Evolutionary conservation across 164 flowering plant genomes (phyloP), one percentile per base, ranked within the genome.

Genomic region (Cinnamomum chago): DNA sequence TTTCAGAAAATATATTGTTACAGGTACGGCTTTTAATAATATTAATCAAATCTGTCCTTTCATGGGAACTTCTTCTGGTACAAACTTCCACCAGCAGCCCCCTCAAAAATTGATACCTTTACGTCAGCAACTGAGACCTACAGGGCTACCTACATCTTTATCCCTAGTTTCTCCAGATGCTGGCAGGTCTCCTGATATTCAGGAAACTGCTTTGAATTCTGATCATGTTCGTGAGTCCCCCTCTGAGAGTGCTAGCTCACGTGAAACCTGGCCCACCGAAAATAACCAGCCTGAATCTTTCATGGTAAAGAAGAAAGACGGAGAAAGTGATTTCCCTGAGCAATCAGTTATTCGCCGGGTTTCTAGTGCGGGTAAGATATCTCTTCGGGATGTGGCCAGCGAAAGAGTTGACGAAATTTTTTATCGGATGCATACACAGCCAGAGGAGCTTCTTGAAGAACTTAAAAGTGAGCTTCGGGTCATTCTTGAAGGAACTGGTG

Each of bases 191-290:
- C 72, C 71, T 65, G 66, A 67, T 33, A 22, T 47, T 55, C 73
- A 69, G 15, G 73, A 75, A n/a, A 75, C 79, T 25, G 75, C 17
- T 23, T 72, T 75, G 11, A 91, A 87, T 75, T 83, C 92, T 75
- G 93, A 92, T 68, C 87, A 83, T 23, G 82, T 76, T 25, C 92
- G 85, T 28, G 99, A 84, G 71, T 93, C 98, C 10, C 99, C 99
- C 20, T 75, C 98, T 20, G 98, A 93, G 78, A 95, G 99, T 84
- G 98, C 97, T 13, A 92, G 99, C 79, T 95, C 99, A 3, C 83
- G 87, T 0, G 99, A 95, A 78, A 93, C 96, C 5, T 91, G 93
- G 91, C 97, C 97, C 2, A 82, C 85, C 70, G 75, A 76, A 12
- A 64, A 70, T 62, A 50, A 51, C 73, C 62, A 52, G 22, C 18